A percentile compares a stretch with the other conserved stretches of the same genome.
phyloP scores from a whole-genome alignment of 345 rosid species.

The Citrus unshiu region DNA sequence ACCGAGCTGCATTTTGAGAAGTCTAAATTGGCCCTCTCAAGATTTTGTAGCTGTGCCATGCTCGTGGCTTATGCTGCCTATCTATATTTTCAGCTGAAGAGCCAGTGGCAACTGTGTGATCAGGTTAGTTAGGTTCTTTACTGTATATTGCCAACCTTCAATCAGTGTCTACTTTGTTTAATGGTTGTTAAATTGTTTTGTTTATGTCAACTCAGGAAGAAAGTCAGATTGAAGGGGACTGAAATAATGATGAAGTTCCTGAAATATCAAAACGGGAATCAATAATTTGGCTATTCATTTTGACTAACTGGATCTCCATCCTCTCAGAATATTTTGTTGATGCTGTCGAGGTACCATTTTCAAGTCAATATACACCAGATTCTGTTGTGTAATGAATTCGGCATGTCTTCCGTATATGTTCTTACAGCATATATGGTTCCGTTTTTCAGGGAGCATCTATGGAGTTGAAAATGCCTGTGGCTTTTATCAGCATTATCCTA shows the following conservation, averaged over 20 bases:
- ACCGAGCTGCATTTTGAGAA: conserved; percentile 46
- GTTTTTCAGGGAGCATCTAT: conserved; percentile 42
- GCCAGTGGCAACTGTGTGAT: conserved; percentile 18
- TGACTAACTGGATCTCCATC: conserved; percentile 42
- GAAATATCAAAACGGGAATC: conserved; percentile 44
- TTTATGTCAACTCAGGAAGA: too few species aligned
- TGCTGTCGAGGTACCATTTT: conserved; percentile 40
- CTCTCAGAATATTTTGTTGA: conserved; percentile 45
- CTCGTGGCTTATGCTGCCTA: conserved; percentile 44
- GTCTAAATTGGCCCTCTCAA: conserved; percentile 51
- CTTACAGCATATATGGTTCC: not conserved
- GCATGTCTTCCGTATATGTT: not conserved
- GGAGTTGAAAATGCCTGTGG: conserved; percentile 36
- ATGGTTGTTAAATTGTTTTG: too few species aligned
- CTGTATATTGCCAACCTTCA: too few species aligned
- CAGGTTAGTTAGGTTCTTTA: conserved; percentile 10
- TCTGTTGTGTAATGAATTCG: not conserved
- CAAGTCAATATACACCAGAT: not conserved
- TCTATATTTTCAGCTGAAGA: conserved; percentile 42
- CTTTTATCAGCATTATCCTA: conserved; percentile 49
- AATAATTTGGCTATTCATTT: conserved; percentile 36
- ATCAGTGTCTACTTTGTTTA: too few species aligned
- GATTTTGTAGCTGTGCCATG: conserved; percentile 51
- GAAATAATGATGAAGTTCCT: conserved; percentile 34
- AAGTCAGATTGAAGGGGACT: not conserved